Evolutionary conservation across 257 asterid genomes (phyloP), one percentile per base, ranked within the genome.

Genomic region (Solanum infundibuliforme): DNA sequence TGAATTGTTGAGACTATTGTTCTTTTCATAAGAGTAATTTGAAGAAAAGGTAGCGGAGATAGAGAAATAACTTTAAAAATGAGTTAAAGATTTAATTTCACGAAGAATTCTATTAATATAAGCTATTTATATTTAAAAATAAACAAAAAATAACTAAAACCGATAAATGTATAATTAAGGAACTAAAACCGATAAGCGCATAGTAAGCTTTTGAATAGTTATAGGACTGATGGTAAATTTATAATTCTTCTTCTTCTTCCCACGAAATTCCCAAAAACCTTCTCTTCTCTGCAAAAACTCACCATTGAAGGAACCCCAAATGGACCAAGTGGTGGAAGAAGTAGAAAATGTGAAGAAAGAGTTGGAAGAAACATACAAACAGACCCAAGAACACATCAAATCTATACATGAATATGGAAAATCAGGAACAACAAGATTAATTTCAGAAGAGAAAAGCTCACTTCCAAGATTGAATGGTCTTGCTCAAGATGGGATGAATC

Each of bases 381-480:
- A 92, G 79, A 91, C 95, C 60, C 86, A 89, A 16, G 87, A 88
- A 73, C 89, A 91, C 89, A 91, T 97, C 12, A 88, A 73, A 73
- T 93, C 94, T 5, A 95, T 95, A 87, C 93, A 93, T 84, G 92
- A 92, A 32, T 93, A 95, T 86, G 98, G 98, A 2, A 95, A 93
- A 90, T 86, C 82, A 7, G 74, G 74, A 12, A 68, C 91, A 35
- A 90, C 91, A 38, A 58, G 90, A 87, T 90, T 46, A n/a, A 72
- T 87, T 55, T 65, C 89, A 20, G 90, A 34, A 71, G 86, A 86
- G 90, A 93, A 94, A 89, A 89, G 93, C 86, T 97, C 99, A 21
- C 90, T 95, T 89, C 96, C 98, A 12, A 93, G 99, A 91, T 93
- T 95, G 86, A 97, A 97, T 84, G 98, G 99, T 69, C 88, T 95